Base-by-base conservation (phyloP, 139 green algal species). In the Yamagishiella unicocca region DNA sequence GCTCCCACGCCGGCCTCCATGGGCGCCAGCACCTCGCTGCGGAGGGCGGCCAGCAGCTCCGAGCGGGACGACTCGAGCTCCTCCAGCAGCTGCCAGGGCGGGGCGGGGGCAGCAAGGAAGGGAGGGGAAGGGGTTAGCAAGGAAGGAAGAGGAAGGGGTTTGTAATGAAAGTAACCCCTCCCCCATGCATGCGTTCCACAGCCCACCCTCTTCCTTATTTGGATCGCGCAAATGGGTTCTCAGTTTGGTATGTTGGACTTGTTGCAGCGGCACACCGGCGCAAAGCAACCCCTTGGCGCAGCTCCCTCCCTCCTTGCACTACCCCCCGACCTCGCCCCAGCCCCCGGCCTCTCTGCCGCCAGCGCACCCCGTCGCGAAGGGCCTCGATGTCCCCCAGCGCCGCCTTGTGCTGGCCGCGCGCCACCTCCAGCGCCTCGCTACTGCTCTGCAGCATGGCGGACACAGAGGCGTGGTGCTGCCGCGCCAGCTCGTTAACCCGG, bases 321-420 rank as follows among this genome's bases (percentile, higher is more conserved):
- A 54, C 6, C 68, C 2, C 19, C 21, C 38, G 4, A 22, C 24
- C 24, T 55, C 4, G 2, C 25, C 70, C 70, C 2, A 14, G 9
- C 25, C 4, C 0, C 25, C 40, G 0, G 21, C 40, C 2, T 45
- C 24, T 4, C 2, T 25, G 10, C 14, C 38, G 22, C 40, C 21
- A 37, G 21, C 77, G 29, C 77, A 84, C 77, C 55, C 27, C 38
- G 25, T 84, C 42, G 14, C 22, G 17, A 38, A 84, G 17, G 38
- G 2, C 77, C 29, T 24, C 62, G 0, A 86, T 27, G 43, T 86
- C 80, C 1, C 31, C 42, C 42, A 67, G 4, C 42, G 38, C 80
- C n/a, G 42, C n/a, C 55, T 19, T n/a, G 61, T 86, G 80, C 43
- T 76, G 62, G 22, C 62, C 14, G 10, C 42, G 62, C 40, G 80